Base-by-base conservation (phyloP, 495 filamentous ascomycete genomes). In the Chaetomium cochliodes region DNA sequence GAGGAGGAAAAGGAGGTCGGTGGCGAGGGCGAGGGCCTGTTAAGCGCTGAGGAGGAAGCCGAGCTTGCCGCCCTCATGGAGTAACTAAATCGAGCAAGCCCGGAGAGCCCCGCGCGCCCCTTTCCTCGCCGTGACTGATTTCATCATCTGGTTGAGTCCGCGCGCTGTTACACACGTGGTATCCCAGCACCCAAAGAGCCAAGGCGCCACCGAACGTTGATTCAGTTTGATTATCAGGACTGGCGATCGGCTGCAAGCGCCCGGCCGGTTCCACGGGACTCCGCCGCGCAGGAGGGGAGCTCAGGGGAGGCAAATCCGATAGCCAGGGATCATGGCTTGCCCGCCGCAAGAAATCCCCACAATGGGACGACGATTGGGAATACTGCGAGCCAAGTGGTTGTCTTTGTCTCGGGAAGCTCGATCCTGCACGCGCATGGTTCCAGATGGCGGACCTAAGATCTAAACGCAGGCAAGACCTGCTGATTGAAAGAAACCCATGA, bases 1-100 rank as follows among this genome's bases (percentile, higher is more conserved):
- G 75, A 79, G 64, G 78, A 80, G 47, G 76, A 74, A 12, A 78
- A 81, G 56, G 73, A 78, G n/a, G 70, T 69, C 13, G 54, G 63
- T 25, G 75, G 72, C 25, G 73, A 74, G 47, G 75, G 72, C 25
- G 73, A 74, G 47, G 71, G 74, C 7, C 69, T 89, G 75, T 79
- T 93, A 69, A 92, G 89, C 4, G 85, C 84, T 42, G 91, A 96
- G 60, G 91, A 94, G 74, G 91, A 97, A 71, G 86, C 86, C 20
- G 93, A 96, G 75, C 78, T 96, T 65, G 92, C 91, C 26, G 93
- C 90, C 63, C 77, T 96, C 69, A 92, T 97, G 92, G 91, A 85
- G 59, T 89, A 92, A 50, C 83, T 87, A 92, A 50, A 84, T 87
- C 44, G 65, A 67, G 50, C 62, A 65, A 65, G 57, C 50, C 42